These are phyloP conservation scores for Schizonepeta tenuifolia DNA, from an alignment of 257 asterid species.

Conservation along the genomic window DNA sequence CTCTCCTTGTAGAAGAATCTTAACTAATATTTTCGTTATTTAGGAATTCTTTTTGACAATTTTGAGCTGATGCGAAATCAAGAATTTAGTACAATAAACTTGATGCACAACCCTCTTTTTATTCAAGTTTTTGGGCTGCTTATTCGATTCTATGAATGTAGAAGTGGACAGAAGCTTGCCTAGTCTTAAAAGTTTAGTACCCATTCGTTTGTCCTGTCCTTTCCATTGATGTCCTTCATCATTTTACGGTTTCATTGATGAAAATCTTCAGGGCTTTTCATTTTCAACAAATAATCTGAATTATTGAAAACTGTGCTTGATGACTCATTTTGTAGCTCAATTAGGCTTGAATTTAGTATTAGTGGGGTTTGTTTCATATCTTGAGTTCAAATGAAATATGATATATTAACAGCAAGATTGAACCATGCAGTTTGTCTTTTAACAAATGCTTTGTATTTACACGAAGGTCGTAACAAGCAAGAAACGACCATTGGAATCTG, in stretches of 20 bases:
- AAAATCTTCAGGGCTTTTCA: neutral
- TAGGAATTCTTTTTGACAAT: neutral
- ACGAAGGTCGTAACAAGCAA: conserved; percentile 55
- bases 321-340: neutral
- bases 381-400: neutral
- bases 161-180: no score
- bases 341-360: neutral
- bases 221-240: no score
- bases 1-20: conserved; percentile 6
- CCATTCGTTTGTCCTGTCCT: no score
- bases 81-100: neutral
- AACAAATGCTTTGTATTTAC: neutral
- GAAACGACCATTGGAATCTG: conserved; percentile 59
- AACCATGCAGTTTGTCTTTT: neutral
- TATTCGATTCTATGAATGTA: no score
- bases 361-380: neutral
- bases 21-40: neutral
- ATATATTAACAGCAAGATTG: neutral
- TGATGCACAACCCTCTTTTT: no score
- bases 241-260: no score
- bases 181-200: no score
- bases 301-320: neutral
- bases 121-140: no score
- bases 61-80: neutral
- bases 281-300: no score